Conservation (phyloP, 2,329 filamentous ascomycete species). For the Phyllosticta paracitricarpa region DNA sequence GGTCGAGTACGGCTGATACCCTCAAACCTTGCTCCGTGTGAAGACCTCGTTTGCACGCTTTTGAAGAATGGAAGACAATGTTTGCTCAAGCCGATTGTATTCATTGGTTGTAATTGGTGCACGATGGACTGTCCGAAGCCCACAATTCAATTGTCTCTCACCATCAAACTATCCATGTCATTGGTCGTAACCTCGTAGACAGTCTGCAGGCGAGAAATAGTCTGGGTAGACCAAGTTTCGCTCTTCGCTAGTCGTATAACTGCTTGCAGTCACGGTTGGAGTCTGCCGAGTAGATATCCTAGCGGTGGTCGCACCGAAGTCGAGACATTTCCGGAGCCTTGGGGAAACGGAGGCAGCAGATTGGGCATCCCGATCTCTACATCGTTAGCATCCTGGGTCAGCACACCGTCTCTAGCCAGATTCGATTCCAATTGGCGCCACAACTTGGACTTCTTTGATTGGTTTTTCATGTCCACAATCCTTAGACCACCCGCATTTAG, state of each 20-base stretch:
- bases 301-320: slow-evolving; percentile 40
- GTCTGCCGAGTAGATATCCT: slow-evolving; percentile 83
- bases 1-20: no score
- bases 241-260: slow-evolving; percentile 93
- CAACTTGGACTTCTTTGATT: slow-evolving; percentile 10
- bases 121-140: background rate
- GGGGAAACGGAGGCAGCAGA: background rate
- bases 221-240: slow-evolving; percentile 45
- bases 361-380: background rate
- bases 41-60: no score
- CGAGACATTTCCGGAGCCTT: background rate
- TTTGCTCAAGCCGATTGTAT: no score
- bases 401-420: background rate
- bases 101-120: background rate
- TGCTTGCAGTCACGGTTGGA: slow-evolving; percentile 59
- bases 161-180: slow-evolving; percentile 77
- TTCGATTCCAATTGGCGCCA: background rate
- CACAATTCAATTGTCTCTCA: slow-evolving; percentile 54
- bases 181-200: slow-evolving; percentile 47
- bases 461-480: slow-evolving; percentile 22
- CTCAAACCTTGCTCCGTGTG: no score
- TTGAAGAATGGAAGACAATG: no score
- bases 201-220: slow-evolving; percentile 74
- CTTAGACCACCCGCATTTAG: slow-evolving; percentile 26
- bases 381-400: background rate